Conservation (phyloP, 164 flowering plant genomes). For the Liquidambar formosana region DNA sequence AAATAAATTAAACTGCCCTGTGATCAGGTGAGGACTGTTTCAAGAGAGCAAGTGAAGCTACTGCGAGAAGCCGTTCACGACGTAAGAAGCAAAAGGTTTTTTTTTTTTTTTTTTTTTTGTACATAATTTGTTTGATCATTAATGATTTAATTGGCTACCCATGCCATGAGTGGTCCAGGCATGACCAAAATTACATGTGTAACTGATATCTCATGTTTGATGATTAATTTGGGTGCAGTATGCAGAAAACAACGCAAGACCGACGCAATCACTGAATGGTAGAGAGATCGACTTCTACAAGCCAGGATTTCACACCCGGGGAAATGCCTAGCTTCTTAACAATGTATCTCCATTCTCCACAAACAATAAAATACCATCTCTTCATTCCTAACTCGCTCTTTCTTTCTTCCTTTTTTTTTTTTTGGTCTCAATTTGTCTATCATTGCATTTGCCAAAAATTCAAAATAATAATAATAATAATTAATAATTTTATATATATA, state of each 20-base stretch:
- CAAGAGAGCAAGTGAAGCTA: slow-evolving; percentile 38
- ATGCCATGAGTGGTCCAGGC: too few species aligned
- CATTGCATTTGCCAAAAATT: too few species aligned
- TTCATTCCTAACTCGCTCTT: too few species aligned
- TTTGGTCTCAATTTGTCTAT: too few species aligned
- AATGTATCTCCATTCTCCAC: too few species aligned
- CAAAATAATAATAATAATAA: too few species aligned
- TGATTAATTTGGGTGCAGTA: slow-evolving; percentile 25
- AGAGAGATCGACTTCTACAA: slow-evolving; percentile 28
- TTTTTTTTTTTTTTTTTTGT: too few species aligned
- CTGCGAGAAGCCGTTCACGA: slow-evolving; percentile 48
- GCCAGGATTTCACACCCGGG: neutral
- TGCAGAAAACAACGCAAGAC: slow-evolving; percentile 55
- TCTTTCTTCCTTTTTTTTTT: too few species aligned
- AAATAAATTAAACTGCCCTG: neutral
- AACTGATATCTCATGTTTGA: neutral
- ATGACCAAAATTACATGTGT: too few species aligned
- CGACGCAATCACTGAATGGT: slow-evolving; percentile 33
- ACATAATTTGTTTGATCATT: neutral
- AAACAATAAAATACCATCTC: too few species aligned
- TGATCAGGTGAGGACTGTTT: slow-evolving; percentile 38
- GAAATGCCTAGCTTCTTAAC: neutral
- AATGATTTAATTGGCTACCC: too few species aligned
- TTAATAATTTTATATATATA: too few species aligned
- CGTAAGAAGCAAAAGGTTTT: slow-evolving; percentile 39